Evolutionary conservation across 768 basidiomycete species (phyloP).

Genomic region (Ephemerocybe angulata): DNA sequence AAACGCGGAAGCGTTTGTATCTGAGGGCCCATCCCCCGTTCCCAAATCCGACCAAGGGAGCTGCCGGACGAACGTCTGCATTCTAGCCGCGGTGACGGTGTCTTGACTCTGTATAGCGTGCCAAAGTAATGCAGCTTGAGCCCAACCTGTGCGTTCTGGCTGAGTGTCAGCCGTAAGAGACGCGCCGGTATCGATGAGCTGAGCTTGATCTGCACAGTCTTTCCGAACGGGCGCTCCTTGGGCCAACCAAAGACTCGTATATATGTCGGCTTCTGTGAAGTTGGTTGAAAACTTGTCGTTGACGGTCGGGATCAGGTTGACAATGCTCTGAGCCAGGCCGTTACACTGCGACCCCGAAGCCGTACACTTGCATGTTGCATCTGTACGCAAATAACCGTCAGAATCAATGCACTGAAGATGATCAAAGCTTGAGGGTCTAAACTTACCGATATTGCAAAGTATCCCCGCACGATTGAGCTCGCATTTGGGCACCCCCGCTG

Average conservation of each 20-base stretch:
- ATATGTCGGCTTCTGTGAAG: conserved; percentile 40
- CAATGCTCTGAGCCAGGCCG: conserved; percentile 49
- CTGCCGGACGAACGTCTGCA: conserved; percentile 45
- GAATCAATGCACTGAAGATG: background rate
- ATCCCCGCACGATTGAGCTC: conserved; percentile 43
- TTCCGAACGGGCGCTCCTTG: conserved; percentile 40
- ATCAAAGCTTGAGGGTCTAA: no score
- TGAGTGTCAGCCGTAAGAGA: conserved; percentile 34
- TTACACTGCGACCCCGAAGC: conserved; percentile 42
- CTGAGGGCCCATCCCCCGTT: conserved; percentile 37
- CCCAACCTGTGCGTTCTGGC: conserved; percentile 55
- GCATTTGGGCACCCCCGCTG: conserved; percentile 28
- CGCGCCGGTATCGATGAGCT: conserved; percentile 51
- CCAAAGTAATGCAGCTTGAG: conserved; percentile 58
- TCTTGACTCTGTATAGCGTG: conserved; percentile 52
- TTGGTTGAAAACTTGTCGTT: conserved; percentile 47
- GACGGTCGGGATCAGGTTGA: conserved; percentile 45
- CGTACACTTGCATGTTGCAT: conserved; percentile 61
- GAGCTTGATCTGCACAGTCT: conserved; percentile 52
- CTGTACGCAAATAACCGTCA: conserved; percentile 28
- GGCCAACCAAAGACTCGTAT: conserved; percentile 46
- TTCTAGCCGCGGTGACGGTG: conserved; percentile 27
- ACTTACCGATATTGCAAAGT: conserved; percentile 55
- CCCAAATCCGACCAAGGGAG: conserved; percentile 47
- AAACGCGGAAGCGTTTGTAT: conserved; percentile 31